phyloP scores from a whole-genome alignment of 441 rosid species.

The Gossypium davidsonii region DNA sequence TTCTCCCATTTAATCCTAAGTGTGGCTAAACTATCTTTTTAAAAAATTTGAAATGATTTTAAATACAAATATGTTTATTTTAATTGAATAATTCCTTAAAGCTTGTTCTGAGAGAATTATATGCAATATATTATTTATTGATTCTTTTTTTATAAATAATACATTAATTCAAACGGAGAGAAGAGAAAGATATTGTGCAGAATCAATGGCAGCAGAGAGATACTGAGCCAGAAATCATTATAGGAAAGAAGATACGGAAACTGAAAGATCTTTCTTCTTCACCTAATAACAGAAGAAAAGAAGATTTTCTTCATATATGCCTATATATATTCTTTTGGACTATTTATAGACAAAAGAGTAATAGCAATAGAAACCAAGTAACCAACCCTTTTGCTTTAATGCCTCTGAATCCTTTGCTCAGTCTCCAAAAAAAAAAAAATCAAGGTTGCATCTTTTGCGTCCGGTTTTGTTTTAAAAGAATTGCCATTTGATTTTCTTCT shows the following conservation, averaged over 20 bases:
- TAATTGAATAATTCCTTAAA: background rate
- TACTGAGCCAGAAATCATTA: constrained; percentile 26
- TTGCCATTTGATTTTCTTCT: constrained; percentile 10
- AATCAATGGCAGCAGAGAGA: constrained; percentile 22
- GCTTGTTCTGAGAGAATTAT: too few species aligned
- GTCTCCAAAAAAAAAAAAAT: background rate
- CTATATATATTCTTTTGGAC: constrained; percentile 11
- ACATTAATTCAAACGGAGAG: constrained; percentile 7
- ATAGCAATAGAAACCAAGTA: constrained; percentile 16
- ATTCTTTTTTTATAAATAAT: background rate
- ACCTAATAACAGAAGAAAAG: constrained; percentile 24
- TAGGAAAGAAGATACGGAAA: constrained; percentile 12
- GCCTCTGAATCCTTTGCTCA: background rate
- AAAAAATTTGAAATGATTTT: background rate
- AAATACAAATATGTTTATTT: background rate
- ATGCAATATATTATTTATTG: too few species aligned
- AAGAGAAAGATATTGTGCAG: constrained; percentile 17
- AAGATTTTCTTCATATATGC: constrained; percentile 10
- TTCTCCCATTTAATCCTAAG: too few species aligned
- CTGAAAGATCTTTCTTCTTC: constrained; percentile 26
- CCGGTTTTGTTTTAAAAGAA: background rate
- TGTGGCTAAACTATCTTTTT: too few species aligned
- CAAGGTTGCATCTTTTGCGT: background rate
- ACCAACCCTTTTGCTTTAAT: constrained; percentile 14
- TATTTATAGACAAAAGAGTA: constrained; percentile 16